Conservation (phyloP, 345 rosid species). For the Cardamine resedifolia region DNA sequence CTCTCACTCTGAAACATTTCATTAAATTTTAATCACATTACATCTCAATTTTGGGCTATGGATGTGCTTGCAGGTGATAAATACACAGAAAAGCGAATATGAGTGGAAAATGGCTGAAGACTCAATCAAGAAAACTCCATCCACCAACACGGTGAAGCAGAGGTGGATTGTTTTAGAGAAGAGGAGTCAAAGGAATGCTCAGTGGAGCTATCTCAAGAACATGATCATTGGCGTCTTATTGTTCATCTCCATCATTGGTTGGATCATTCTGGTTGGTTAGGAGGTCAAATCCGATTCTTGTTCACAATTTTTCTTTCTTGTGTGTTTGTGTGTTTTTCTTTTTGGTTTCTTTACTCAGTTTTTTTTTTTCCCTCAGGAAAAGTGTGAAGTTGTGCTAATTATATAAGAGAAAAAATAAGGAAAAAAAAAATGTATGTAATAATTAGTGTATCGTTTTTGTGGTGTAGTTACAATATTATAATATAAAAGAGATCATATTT, state of each 20-base stretch:
- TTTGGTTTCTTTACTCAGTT: neutral
- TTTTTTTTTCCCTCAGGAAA: constrained; percentile 13
- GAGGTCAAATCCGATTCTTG: constrained; percentile 3
- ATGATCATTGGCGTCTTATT: constrained; percentile 27
- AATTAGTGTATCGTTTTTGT: neutral
- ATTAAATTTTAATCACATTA: neutral
- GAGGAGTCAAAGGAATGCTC: constrained; percentile 3
- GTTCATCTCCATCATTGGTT: constrained; percentile 24
- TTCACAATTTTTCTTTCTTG: neutral
- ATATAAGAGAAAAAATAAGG: neutral
- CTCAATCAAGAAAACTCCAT: constrained; percentile 1
- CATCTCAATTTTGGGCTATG: constrained; percentile 4
- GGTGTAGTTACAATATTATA: neutral
- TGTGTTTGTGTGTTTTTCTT: neutral
- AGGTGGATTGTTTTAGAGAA: constrained; percentile 22
- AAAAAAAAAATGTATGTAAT: neutral
- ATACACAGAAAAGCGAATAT: neutral
- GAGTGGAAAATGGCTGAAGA: constrained; percentile 29
- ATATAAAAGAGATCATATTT: neutral
- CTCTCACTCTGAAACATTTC: constrained; percentile 7
- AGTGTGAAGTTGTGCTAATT: constrained; percentile 10
- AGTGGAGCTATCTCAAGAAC: constrained; percentile 26
- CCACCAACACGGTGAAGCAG: constrained; percentile 4
- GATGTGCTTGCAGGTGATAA: constrained; percentile 25
- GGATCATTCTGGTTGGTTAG: constrained; percentile 21